Percentiles rank a stretch among this genome's conserved stretches.
These are phyloP conservation scores for Talaromyces sp. DNA, from an alignment of 2,329 filamentous ascomycete genomes.

Conservation along the genomic window DNA sequence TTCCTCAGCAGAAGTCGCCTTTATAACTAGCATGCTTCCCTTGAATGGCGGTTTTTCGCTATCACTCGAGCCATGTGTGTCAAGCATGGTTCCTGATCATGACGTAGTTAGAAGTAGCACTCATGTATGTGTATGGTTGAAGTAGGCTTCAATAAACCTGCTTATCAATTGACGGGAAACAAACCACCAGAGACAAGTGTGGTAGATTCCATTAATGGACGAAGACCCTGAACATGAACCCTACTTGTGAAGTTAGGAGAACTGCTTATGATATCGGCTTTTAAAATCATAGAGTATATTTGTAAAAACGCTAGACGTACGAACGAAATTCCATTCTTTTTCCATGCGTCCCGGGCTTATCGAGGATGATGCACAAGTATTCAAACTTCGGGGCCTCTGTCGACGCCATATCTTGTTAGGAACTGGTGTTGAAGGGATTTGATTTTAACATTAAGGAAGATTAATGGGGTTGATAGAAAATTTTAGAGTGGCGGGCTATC, in stretches of 20 bases:
- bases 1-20: slow-evolving; percentile 64
- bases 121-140: no score
- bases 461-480: neutral
- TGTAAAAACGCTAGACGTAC: no score
- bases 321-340: slow-evolving; percentile 52
- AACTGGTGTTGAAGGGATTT: neutral
- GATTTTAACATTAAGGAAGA: neutral
- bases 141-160: slow-evolving; percentile 42
- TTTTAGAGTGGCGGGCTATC: neutral
- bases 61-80: slow-evolving; percentile 57
- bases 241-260: no score
- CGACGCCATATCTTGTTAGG: neutral
- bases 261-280: no score
- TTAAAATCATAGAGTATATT: no score
- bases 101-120: neutral
- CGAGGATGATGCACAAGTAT: slow-evolving; percentile 64
- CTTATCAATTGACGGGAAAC: no score
- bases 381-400: slow-evolving; percentile 43
- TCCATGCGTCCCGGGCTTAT: slow-evolving; percentile 54
- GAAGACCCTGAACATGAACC: slow-evolving; percentile 53
- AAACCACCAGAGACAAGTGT: slow-evolving; percentile 60
- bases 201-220: slow-evolving; percentile 49
- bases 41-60: slow-evolving; percentile 60
- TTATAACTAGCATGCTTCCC: slow-evolving; percentile 64
- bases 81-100: slow-evolving; percentile 56